These are phyloP conservation scores for Candida easanensis DNA, from an alignment of 805 yeast species.

Conservation along the genomic window DNA sequence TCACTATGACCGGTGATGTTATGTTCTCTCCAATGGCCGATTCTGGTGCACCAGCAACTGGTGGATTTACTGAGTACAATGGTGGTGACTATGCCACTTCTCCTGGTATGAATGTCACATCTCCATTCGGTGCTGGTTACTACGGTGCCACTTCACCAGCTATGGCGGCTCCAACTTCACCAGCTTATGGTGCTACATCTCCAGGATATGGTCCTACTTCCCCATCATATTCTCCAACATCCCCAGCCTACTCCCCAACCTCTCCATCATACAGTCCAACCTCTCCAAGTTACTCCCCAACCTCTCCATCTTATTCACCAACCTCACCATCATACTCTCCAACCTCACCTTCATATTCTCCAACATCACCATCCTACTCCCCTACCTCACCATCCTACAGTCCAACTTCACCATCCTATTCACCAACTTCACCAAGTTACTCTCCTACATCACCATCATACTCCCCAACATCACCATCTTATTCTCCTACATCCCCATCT, in stretches of 20 bases:
- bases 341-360: slow-evolving; percentile 53
- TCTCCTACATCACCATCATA: slow-evolving; percentile 53
- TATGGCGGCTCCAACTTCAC: slow-evolving; percentile 13
- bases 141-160: slow-evolving; percentile 44
- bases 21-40: slow-evolving; percentile 93
- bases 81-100: slow-evolving; percentile 57
- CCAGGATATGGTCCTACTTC: slow-evolving; percentile 78
- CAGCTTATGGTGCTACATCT: slow-evolving; percentile 61
- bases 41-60: slow-evolving; percentile 87
- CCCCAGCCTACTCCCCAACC: slow-evolving; percentile 81
- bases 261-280: slow-evolving; percentile 78
- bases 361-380: slow-evolving; percentile 57
- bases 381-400: slow-evolving; percentile 61
- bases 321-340: slow-evolving; percentile 67
- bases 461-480: slow-evolving; percentile 61
- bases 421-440: slow-evolving; percentile 74
- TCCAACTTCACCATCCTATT: slow-evolving; percentile 67
- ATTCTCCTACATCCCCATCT: slow-evolving; percentile 56
- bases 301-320: slow-evolving; percentile 72
- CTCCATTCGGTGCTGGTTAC: slow-evolving; percentile 42
- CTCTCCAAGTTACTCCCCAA: slow-evolving; percentile 68
- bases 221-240: slow-evolving; percentile 67
- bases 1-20: slow-evolving; percentile 63
- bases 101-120: slow-evolving; percentile 50
- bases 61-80: slow-evolving; percentile 57